Base-by-base conservation (phyloP, 768 basidiomycete species). In the Botryobasidium botryosum region DNA sequence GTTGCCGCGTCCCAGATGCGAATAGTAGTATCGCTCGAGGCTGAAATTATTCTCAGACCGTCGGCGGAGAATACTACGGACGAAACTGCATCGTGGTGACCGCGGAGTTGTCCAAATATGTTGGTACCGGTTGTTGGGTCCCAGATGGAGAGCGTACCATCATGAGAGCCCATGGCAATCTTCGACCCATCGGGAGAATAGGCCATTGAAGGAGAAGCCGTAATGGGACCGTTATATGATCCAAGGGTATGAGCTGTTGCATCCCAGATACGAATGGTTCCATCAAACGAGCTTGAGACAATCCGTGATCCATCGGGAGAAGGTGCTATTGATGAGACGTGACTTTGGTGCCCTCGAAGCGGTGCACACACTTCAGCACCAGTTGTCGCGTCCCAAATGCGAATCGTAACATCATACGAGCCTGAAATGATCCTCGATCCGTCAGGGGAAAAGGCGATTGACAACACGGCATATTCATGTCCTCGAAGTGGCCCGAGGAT, bases 371-470 rank as follows among this genome's bases (percentile, higher is more conserved):
- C 25, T n/a, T 17, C 25, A n/a, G 41, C 25, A 1, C 47, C 47
- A 28, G 45, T 33, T 18, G 12, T 25, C 12, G 36, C 48, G 25
- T 47, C 26, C 48, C 48, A 49, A 4, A 49, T 13, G 18, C 21
- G 7, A 7, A 49, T 24, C 6, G 47, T 38, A 5, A 25, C 20
- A 29, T 49, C 46, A 48, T 20, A 6, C 13, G 46, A 47, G 6
- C 44, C 46, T 5, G 46, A 47, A 6, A 35, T 26, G 18, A 47
- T 20, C 7, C 7, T 15, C 13, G 13, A 17, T 5, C 46, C 46
- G 29, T 46, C 18, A 21, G 46, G 46, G 15, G 46, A 48, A 18
- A 47, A 46, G 20, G 46, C 46, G 12, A 47, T 36, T 6, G 35
- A 47, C 6, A 12, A 40, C 15, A 49, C 46, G 23, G 4, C 4